These are phyloP conservation scores for Coniochaeta prunicola DNA, from an alignment of 2,329 filamentous ascomycete species.

Conservation along the genomic window DNA sequence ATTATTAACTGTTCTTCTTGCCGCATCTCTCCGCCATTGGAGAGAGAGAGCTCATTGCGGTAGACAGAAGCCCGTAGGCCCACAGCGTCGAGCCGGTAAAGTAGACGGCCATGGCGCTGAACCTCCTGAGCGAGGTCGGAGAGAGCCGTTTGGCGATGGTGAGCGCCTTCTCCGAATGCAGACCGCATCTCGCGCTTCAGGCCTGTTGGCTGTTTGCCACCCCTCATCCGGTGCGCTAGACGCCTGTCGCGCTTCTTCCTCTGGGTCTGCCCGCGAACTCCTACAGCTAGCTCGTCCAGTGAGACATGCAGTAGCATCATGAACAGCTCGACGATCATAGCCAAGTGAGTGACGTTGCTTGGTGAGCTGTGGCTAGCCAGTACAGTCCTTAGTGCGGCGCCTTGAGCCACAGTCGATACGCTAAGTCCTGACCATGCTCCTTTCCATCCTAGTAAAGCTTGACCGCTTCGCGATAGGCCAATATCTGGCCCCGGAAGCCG, in stretches of 20 bases:
- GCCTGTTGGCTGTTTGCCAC: slow-evolving; percentile 14
- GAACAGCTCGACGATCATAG: slow-evolving; percentile 16
- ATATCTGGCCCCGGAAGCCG: slow-evolving; percentile 24
- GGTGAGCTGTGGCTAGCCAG: slow-evolving; percentile 5
- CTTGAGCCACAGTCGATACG: slow-evolving; percentile 20
- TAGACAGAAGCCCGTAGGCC: slow-evolving; percentile 16
- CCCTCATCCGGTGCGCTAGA: slow-evolving; percentile 13
- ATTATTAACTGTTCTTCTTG: not conserved
- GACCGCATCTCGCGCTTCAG: slow-evolving; percentile 17
- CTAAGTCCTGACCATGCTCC: slow-evolving; percentile 6
- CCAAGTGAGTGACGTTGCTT: slow-evolving; percentile 9
- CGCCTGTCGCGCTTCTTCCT: slow-evolving; percentile 18
- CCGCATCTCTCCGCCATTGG: not conserved
- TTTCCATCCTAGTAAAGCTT: slow-evolving; percentile 16
- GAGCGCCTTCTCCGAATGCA: slow-evolving; percentile 20
- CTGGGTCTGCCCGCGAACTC: slow-evolving; percentile 18
- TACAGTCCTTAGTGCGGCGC: slow-evolving; percentile 23
- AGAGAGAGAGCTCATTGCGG: not conserved
- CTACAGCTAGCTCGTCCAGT: slow-evolving; percentile 20
- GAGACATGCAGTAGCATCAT: slow-evolving; percentile 20
- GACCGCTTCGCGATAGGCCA: slow-evolving; percentile 21
- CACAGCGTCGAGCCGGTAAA: slow-evolving; percentile 19
- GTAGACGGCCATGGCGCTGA: slow-evolving; percentile 20
- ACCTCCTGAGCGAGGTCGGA: slow-evolving; percentile 16
- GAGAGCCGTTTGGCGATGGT: slow-evolving; percentile 14